Percentiles rank a stretch among this genome's conserved stretches.
Evolutionary conservation across 345 rosid species (phyloP).

Genomic region (Psidium friedrichsthalianum): DNA sequence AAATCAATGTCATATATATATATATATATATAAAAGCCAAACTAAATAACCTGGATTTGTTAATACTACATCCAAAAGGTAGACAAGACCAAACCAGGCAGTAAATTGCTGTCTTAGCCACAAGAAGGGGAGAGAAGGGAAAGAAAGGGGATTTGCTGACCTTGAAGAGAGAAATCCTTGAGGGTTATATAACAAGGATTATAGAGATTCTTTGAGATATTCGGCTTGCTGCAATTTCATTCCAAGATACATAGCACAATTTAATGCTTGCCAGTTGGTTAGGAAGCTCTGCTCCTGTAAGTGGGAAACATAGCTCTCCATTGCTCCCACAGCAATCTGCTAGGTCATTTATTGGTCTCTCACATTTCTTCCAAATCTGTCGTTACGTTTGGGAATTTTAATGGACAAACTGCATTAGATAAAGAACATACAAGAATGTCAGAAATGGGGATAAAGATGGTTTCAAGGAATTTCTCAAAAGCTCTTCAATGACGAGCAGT

Average conservation of each 20-base stretch:
- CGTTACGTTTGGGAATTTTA: constrained; percentile 23
- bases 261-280: constrained; percentile 49
- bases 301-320: constrained; percentile 38
- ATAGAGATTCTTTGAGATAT: constrained; percentile 24
- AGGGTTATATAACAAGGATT: constrained; percentile 36
- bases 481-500: background rate
- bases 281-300: constrained; percentile 48
- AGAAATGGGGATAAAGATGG: background rate
- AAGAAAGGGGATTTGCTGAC: constrained; percentile 4
- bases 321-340: constrained; percentile 30
- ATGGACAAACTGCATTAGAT: constrained; percentile 33
- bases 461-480: background rate
- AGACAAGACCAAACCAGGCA: background rate
- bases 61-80: background rate
- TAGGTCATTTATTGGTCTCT: constrained; percentile 12
- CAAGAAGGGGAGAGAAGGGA: background rate
- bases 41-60: constrained; percentile 4
- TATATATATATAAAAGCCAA: no score
- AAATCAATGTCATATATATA: background rate
- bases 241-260: constrained; percentile 44
- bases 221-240: constrained; percentile 29
- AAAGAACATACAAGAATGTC: background rate
- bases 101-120: background rate
- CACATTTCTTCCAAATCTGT: constrained; percentile 23
- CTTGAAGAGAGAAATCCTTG: constrained; percentile 54